Evolutionary conservation across 2,329 filamentous ascomycete genomes (phyloP), one percentile per base, ranked within the genome.

Genomic region (Phialophora macrospora): DNA sequence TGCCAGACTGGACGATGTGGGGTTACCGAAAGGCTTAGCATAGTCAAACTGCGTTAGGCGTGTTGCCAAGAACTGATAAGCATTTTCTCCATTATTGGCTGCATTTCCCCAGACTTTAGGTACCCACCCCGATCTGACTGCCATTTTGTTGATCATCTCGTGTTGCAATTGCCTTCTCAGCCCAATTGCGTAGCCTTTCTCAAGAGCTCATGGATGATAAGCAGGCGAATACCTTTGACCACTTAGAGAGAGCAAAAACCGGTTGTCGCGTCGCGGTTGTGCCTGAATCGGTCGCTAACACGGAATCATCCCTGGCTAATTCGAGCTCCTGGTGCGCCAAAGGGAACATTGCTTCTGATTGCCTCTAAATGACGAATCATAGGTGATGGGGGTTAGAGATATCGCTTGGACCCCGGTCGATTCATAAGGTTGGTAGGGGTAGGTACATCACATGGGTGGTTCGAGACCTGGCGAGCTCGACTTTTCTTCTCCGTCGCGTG

Each of bases 31-130:
- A 65, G 51, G 64, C 64, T 67, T 69, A 63, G 55, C 60, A 51
- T 20, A 69, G 64, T 56, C 66, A 67, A 67, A 22, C n/a, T 30
- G 32, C 28, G 11, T 57, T 67, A 60, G 60, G 26, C 34, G n/a
- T 32, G 24, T 51, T 28, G 65, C 64, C 60, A 67, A 69, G 67
- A 41, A 55, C 64, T 67, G 67, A 69, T 69, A 69, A 69, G 67
- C 62, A 63, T 62, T 55, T 49, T 58, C 64, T 54, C 55, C 60
- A 64, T 56, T 28, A 69, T 69, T 69, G 67, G 67, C 48, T 56
- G 44, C 49, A 46, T 30, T 56, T 46, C 62, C 65, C 59, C 59
- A 60, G 61, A 41, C 48, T 63, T 54, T 24, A 28, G 9, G 7
- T 55, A 2, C n/a, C 20, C 14, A 11, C 26, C 20, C 41, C 41